Evolutionary conservation across 352 stramenopile genomes (phyloP).

Genomic region (Phytophthora quininea): DNA sequence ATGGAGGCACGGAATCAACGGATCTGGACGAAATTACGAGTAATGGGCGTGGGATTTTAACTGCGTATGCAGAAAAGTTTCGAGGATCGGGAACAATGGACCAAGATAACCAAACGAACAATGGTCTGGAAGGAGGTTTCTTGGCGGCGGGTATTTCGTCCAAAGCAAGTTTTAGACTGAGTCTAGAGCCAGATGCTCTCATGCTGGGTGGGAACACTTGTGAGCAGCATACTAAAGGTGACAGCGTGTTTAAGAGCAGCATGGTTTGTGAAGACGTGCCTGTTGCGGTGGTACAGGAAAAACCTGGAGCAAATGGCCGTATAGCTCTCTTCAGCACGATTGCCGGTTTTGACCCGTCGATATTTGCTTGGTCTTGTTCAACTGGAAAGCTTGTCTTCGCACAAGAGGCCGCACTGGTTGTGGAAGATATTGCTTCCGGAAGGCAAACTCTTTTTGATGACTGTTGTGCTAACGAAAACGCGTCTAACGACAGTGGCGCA

Average conservation of each 20-base stretch:
- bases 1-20: no score
- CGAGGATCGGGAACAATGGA: not conserved
- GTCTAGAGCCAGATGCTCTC: conserved; percentile 44
- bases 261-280: conserved; percentile 5
- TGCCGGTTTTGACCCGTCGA: conserved; percentile 20
- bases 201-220: conserved; percentile 16
- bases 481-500: not conserved
- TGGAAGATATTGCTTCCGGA: conserved; percentile 44
- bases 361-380: conserved; percentile 40
- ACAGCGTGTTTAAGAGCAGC: conserved; percentile 16
- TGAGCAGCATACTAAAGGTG: conserved; percentile 1
- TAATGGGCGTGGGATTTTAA: no score
- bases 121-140: conserved; percentile 16
- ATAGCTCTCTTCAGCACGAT: conserved; percentile 17
- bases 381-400: conserved; percentile 41
- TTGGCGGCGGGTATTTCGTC: conserved; percentile 22
- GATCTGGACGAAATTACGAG: no score
- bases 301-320: not conserved
- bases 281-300: not conserved
- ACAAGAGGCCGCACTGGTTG: conserved; percentile 25
- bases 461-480: not conserved
- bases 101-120: not conserved
- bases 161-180: conserved; percentile 44
- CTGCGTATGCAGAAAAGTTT: not conserved
- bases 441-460: conserved; percentile 30